Percentiles rank a stretch among this genome's conserved stretches.
Evolutionary conservation across 1,139 yeast genomes (phyloP).

Genomic region (Diutina rugosa): DNA sequence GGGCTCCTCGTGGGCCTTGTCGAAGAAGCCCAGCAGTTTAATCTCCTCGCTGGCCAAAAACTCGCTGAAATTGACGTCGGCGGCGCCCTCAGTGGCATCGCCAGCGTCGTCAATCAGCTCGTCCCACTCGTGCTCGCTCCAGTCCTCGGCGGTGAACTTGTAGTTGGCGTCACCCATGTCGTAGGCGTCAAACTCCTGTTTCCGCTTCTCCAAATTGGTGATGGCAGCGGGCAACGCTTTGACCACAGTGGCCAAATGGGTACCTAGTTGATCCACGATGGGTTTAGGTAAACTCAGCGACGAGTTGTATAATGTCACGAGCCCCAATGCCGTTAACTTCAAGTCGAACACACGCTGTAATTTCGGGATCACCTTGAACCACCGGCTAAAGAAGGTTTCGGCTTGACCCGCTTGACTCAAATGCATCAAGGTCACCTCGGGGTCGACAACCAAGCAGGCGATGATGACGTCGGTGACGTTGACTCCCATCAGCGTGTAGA

Average conservation of each 20-base stretch:
- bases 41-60: conserved; percentile 30
- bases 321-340: conserved; percentile 60
- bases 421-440: conserved; percentile 38
- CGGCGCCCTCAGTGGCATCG: conserved; percentile 20
- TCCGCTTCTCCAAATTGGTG: conserved; percentile 45
- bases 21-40: conserved; percentile 23
- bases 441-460: conserved; percentile 52
- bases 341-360: conserved; percentile 72
- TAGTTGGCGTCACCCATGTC: conserved; percentile 7
- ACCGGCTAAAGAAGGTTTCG: conserved; percentile 42
- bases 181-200: conserved; percentile 35
- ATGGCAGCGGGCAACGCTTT: conserved; percentile 61
- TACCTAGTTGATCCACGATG: conserved; percentile 13
- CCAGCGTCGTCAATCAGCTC: conserved; percentile 13
- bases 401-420: conserved; percentile 36
- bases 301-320: conserved; percentile 30
- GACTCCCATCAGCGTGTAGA: conserved; percentile 35
- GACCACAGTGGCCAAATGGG: conserved; percentile 35
- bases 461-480: conserved; percentile 55
- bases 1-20: conserved; percentile 35
- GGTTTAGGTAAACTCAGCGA: conserved; percentile 11
- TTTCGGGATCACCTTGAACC: conserved; percentile 51
- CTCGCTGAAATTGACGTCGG: conserved; percentile 20
- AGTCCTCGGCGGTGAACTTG: conserved; percentile 5
- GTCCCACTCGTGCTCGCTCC: conserved; percentile 8